Evolutionary conservation across 1,284 basidiomycete species (phyloP).

Genomic region (Phellopilus nigrolimitatus): DNA sequence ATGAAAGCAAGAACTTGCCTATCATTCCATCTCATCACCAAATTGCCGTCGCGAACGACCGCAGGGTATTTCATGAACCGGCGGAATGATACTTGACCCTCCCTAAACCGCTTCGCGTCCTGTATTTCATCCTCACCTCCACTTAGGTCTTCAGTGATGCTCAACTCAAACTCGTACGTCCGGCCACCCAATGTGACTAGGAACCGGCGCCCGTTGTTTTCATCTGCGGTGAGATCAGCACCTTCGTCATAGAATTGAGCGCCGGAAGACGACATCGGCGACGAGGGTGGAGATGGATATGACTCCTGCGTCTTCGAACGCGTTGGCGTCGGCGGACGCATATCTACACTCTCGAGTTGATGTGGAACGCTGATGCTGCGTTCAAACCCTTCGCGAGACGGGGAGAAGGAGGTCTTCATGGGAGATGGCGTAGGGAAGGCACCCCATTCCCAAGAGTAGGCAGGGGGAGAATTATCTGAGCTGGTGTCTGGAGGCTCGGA

Average conservation of each 20-base stretch:
- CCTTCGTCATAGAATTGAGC: conserved; percentile 39
- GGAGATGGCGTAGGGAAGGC: conserved; percentile 77
- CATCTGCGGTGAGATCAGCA: conserved; percentile 47
- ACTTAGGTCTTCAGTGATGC: conserved; percentile 34
- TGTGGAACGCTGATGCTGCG: conserved; percentile 57
- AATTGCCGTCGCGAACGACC: conserved; percentile 48
- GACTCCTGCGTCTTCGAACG: conserved; percentile 26
- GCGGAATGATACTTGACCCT: conserved; percentile 50
- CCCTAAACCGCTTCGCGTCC: conserved; percentile 47
- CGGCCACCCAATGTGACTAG: conserved; percentile 52
- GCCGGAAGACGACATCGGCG: neutral
- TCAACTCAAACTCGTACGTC: conserved; percentile 57
- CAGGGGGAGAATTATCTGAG: conserved; percentile 26
- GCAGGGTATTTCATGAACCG: conserved; percentile 51
- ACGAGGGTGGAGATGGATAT: conserved; percentile 1
- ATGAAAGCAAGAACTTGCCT: conserved; percentile 39
- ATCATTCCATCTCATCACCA: conserved; percentile 64
- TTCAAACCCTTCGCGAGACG: conserved; percentile 15
- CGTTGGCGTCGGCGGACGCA: neutral
- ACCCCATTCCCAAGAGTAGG: conserved; percentile 86
- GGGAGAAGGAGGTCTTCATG: conserved; percentile 45
- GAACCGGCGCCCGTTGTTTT: conserved; percentile 49
- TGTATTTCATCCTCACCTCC: conserved; percentile 42
- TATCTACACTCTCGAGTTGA: conserved; percentile 28
- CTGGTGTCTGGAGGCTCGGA: conserved; percentile 50